phyloP scores from a whole-genome alignment of 345 rosid species.

The Iberis pinnata region DNA sequence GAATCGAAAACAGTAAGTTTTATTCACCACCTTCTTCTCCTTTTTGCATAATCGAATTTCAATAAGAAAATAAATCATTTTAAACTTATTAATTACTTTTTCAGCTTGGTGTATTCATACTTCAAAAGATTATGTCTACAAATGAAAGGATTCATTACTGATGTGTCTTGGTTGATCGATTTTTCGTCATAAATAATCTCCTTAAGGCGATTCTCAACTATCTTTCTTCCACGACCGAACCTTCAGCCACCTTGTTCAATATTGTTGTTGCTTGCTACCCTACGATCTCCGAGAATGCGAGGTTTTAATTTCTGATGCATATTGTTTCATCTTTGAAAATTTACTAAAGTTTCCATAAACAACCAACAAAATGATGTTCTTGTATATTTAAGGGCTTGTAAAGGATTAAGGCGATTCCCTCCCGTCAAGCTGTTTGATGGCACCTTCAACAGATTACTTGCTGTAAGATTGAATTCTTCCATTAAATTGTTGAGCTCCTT shows the following conservation, averaged over 20 bases:
- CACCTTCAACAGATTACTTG: conserved; percentile 15
- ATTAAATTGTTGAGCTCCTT: not conserved
- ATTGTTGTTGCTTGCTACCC: conserved; percentile 38
- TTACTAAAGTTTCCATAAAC: no score
- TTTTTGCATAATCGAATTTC: not conserved
- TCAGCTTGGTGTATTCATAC: conserved; percentile 45
- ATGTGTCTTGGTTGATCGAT: conserved; percentile 32
- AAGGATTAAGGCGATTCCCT: conserved; percentile 2
- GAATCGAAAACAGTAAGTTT: conserved; percentile 40
- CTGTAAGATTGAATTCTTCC: conserved; percentile 19
- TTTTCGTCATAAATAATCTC: conserved; percentile 20
- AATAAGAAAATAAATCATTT: not conserved
- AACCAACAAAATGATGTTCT: not conserved
- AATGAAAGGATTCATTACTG: conserved; percentile 42
- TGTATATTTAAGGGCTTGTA: conserved; percentile 20
- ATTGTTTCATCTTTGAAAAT: not conserved
- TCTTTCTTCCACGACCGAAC: conserved; percentile 7
- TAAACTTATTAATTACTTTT: not conserved
- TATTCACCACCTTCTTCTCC: not conserved
- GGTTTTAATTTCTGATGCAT: no score
- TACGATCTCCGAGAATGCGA: conserved; percentile 38
- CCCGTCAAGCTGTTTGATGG: conserved; percentile 22
- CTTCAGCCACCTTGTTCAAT: conserved; percentile 6
- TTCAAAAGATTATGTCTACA: conserved; percentile 30
- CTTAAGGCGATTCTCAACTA: conserved; percentile 28